These are phyloP conservation scores for Plasmodium malariae DNA, from an alignment of 169 alveolate genomes.

Conservation along the genomic window DNA sequence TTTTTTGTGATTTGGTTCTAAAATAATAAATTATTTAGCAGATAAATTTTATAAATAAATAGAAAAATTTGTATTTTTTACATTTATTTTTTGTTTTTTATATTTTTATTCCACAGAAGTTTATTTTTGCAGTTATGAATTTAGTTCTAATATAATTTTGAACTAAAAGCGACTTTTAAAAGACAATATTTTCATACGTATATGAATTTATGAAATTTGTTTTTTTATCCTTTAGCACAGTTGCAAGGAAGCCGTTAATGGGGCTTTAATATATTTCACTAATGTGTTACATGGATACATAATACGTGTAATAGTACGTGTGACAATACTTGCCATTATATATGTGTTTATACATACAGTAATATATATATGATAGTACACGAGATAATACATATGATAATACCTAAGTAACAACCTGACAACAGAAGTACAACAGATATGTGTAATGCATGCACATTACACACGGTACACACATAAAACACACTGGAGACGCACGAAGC, in stretches of 20 bases:
- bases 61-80: neutral
- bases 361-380: neutral
- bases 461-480: neutral
- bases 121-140: slow-evolving; percentile 12
- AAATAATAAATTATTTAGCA: neutral
- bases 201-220: neutral
- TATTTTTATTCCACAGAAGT: slow-evolving; percentile 12
- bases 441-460: neutral
- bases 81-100: slow-evolving; percentile 2
- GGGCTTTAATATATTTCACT: neutral
- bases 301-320: no score
- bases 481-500: no score
- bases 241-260: neutral
- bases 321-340: neutral
- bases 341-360: neutral
- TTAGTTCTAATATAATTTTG: slow-evolving; percentile 8
- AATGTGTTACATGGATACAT: no score
- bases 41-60: neutral
- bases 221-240: slow-evolving; percentile 2
- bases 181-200: slow-evolving; percentile 31
- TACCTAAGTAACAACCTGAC: no score
- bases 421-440: no score
- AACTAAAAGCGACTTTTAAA: slow-evolving; percentile 3
- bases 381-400: no score
- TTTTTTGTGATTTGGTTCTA: slow-evolving; percentile 16